These are phyloP conservation scores for Cephaloascus albidus DNA, from an alignment of 805 yeast species.

Conservation along the genomic window DNA sequence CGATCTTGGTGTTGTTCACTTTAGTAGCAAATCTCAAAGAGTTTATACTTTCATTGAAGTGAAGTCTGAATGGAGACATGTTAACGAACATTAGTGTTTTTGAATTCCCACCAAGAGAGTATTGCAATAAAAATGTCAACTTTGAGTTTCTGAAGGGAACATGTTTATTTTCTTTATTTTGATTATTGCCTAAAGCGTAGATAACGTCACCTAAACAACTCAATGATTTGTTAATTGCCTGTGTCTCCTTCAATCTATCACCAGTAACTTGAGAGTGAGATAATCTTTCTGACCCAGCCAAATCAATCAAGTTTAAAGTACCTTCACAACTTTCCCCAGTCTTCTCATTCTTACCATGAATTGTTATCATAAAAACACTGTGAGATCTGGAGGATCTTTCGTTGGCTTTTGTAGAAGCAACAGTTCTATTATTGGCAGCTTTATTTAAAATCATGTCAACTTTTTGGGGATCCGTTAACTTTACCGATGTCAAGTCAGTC, in stretches of 20 bases:
- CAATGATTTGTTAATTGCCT: constrained; percentile 78
- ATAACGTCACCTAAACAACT: constrained; percentile 90
- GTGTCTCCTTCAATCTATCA: constrained; percentile 76
- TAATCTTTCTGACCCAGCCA: constrained; percentile 91
- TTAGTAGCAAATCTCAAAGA: constrained; percentile 86
- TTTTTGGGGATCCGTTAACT: constrained; percentile 29
- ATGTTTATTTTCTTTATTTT: constrained; percentile 27
- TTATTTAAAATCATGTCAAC: constrained; percentile 39
- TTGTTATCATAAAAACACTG: constrained; percentile 59
- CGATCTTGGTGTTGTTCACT: constrained; percentile 46
- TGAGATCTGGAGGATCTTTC: constrained; percentile 89
- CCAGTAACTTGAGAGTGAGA: constrained; percentile 71
- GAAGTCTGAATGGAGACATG: constrained; percentile 55
- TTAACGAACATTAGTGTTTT: constrained; percentile 93
- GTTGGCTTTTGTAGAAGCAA: constrained; percentile 76
- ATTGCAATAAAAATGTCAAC: constrained; percentile 74
- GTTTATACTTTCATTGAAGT: constrained; percentile 71
- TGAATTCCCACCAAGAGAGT: constrained; percentile 76
- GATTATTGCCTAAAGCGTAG: constrained; percentile 42
- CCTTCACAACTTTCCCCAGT: constrained; percentile 47
- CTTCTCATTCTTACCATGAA: constrained; percentile 42
- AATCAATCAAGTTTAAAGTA: constrained; percentile 70
- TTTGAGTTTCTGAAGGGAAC: constrained; percentile 65
- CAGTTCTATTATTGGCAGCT: constrained; percentile 58
- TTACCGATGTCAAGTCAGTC: constrained; percentile 45